These are phyloP conservation scores for Fusarium goolgardi DNA, from an alignment of 2,329 filamentous ascomycete species.

Conservation along the genomic window DNA sequence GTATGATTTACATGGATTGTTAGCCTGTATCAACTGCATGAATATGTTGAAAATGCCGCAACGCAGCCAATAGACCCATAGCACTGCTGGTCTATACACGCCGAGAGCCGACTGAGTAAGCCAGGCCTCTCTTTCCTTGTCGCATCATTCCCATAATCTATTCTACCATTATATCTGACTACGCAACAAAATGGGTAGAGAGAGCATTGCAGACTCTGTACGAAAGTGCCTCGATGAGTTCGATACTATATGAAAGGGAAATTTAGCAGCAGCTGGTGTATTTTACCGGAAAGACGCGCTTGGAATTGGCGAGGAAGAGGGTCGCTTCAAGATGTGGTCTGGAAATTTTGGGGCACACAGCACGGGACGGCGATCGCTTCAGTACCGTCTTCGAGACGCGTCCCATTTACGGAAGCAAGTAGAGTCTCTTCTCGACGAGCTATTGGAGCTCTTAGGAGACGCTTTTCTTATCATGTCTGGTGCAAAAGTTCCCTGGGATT, in stretches of 20 bases:
- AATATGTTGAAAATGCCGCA: not conserved
- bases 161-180: no score
- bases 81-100: no score
- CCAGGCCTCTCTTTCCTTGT: not conserved
- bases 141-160: not conserved
- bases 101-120: not conserved
- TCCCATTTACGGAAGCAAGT: conserved; percentile 13
- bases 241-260: rapidly evolving
- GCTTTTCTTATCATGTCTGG: not conserved
- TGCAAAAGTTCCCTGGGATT: not conserved
- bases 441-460: not conserved
- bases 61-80: not conserved
- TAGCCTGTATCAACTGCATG: not conserved
- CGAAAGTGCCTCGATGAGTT: not conserved
- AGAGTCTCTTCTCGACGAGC: not conserved
- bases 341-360: conserved; percentile 12
- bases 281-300: rapidly evolving
- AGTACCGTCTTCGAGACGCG: conserved; percentile 23
- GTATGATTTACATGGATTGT: not conserved
- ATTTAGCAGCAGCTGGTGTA: rapidly evolving
- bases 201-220: not conserved
- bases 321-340: conserved; percentile 30
- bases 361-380: not conserved
- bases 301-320: not conserved
- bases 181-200: not conserved